phyloP scores from a whole-genome alignment of 1,139 yeast genomes.

The Meyerozyma sp. region DNA sequence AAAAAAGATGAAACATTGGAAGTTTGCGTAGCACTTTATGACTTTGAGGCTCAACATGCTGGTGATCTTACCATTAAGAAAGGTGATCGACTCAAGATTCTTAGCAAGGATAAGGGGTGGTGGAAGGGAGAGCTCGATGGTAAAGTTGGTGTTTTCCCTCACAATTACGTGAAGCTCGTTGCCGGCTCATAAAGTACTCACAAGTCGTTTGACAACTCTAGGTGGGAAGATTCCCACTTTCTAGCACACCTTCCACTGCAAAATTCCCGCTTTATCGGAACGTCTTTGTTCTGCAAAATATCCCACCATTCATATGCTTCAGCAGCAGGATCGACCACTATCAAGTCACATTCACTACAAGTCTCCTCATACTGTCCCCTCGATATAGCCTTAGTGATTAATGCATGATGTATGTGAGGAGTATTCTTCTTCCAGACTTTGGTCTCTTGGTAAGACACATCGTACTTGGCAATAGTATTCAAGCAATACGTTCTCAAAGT shows the following conservation, averaged over 20 bases:
- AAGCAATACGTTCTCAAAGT: conserved; percentile 38
- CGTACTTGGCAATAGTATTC: conserved; percentile 39
- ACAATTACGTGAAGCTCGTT: conserved; percentile 38
- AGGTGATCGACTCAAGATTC: conserved; percentile 45
- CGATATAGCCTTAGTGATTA: conserved; percentile 39
- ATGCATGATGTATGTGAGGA: conserved; percentile 27
- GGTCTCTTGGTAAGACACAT: conserved; percentile 40
- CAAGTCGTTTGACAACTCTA: background rate
- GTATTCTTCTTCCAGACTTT: conserved; percentile 37
- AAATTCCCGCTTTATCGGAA: conserved; percentile 42
- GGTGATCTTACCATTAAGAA: conserved; percentile 47
- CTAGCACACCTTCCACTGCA: conserved; percentile 40
- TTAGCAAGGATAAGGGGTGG: conserved; percentile 46
- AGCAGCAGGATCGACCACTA: conserved; percentile 46
- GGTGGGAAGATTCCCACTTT: conserved; percentile 14
- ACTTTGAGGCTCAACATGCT: conserved; percentile 22
- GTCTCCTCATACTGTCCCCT: conserved; percentile 40
- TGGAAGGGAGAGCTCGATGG: conserved; percentile 56
- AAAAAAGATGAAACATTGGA: background rate
- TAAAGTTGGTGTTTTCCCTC: conserved; percentile 48
- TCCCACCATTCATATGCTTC: conserved; percentile 63
- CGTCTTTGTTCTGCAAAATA: conserved; percentile 28
- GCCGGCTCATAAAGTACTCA: background rate
- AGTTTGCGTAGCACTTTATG: conserved; percentile 28
- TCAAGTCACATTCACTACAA: conserved; percentile 45